Conservation (phyloP, 192 early-diverging fungal genomes). For the Coemansia brasiliensis region DNA sequence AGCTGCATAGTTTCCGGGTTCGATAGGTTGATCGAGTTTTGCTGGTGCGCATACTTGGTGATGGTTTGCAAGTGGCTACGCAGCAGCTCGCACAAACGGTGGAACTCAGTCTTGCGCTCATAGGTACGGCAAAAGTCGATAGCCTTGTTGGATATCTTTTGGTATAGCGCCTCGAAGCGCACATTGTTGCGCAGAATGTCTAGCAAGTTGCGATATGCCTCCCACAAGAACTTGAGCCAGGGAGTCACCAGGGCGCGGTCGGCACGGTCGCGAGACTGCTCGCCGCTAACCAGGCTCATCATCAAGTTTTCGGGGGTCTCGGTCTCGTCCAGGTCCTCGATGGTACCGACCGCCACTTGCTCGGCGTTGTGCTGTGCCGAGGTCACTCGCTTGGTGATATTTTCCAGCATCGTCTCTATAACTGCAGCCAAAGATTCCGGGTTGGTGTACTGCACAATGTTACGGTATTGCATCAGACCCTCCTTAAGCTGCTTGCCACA, state of each 20-base stretch:
- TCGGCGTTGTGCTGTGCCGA: slow-evolving; percentile 92
- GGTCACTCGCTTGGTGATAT: slow-evolving; percentile 82
- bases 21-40: slow-evolving; percentile 90
- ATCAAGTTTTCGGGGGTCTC: slow-evolving; percentile 98
- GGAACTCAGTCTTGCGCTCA: slow-evolving; percentile 97
- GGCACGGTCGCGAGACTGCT: slow-evolving; percentile 92
- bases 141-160: slow-evolving; percentile 85
- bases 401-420: slow-evolving; percentile 83
- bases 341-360: slow-evolving; percentile 73
- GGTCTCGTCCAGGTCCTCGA: slow-evolving; percentile 94
- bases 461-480: slow-evolving; percentile 96
- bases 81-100: slow-evolving; percentile 94
- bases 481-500: slow-evolving; percentile 93
- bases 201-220: slow-evolving; percentile 96
- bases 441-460: slow-evolving; percentile 94
- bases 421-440: slow-evolving; percentile 87
- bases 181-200: slow-evolving; percentile 97
- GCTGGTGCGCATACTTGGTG: slow-evolving; percentile 86
- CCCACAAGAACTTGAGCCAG: slow-evolving; percentile 99
- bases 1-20: slow-evolving; percentile 96
- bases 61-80: slow-evolving; percentile 90
- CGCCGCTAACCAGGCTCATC: slow-evolving; percentile 90
- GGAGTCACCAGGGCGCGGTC: slow-evolving; percentile 98
- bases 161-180: slow-evolving; percentile 92
- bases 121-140: slow-evolving; percentile 96